These are phyloP conservation scores for Pseudozyma tsukubaensis DNA, from an alignment of 1,284 basidiomycete species.

Conservation along the genomic window DNA sequence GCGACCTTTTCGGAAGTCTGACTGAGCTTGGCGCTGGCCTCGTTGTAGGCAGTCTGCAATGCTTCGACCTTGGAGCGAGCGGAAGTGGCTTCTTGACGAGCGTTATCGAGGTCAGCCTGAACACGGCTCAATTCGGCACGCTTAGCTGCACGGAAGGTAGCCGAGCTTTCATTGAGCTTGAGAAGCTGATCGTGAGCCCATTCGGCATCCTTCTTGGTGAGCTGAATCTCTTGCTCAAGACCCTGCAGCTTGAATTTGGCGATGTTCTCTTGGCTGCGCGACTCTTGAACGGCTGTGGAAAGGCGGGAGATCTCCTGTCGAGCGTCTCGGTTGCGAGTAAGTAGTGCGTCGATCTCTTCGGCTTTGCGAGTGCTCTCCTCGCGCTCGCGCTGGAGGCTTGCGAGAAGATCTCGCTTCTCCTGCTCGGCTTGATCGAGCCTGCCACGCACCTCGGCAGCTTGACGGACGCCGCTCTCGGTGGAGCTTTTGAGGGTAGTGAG, in stretches of 20 bases:
- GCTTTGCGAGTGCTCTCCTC: slow-evolving; percentile 58
- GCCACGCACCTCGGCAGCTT: slow-evolving; percentile 45
- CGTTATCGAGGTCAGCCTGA: slow-evolving; percentile 78
- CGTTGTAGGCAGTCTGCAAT: slow-evolving; percentile 77
- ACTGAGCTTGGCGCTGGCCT: slow-evolving; percentile 77
- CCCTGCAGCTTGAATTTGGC: slow-evolving; percentile 80
- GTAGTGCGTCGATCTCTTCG: slow-evolving; percentile 57
- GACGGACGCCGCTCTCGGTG: slow-evolving; percentile 45
- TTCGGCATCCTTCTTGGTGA: slow-evolving; percentile 78
- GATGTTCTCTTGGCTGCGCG: slow-evolving; percentile 55
- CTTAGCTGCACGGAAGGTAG: slow-evolving; percentile 49
- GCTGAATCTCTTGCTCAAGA: slow-evolving; percentile 79
- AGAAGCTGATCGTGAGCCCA: slow-evolving; percentile 70
- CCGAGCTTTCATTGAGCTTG: slow-evolving; percentile 49
- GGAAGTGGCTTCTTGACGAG: slow-evolving; percentile 76
- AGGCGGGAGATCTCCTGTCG: slow-evolving; percentile 57
- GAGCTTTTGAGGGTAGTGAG: slow-evolving; percentile 46
- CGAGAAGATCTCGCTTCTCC: slow-evolving; percentile 65
- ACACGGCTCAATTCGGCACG: slow-evolving; percentile 80
- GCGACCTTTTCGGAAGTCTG: slow-evolving; percentile 79
- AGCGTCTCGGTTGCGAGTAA: slow-evolving; percentile 48
- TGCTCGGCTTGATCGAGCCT: slow-evolving; percentile 57
- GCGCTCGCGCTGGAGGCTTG: slow-evolving; percentile 61
- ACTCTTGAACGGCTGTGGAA: slow-evolving; percentile 54
- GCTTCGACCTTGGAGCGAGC: slow-evolving; percentile 77